These are phyloP conservation scores for Penicillium hordei DNA, from an alignment of 2,329 filamentous ascomycete species.

Conservation along the genomic window DNA sequence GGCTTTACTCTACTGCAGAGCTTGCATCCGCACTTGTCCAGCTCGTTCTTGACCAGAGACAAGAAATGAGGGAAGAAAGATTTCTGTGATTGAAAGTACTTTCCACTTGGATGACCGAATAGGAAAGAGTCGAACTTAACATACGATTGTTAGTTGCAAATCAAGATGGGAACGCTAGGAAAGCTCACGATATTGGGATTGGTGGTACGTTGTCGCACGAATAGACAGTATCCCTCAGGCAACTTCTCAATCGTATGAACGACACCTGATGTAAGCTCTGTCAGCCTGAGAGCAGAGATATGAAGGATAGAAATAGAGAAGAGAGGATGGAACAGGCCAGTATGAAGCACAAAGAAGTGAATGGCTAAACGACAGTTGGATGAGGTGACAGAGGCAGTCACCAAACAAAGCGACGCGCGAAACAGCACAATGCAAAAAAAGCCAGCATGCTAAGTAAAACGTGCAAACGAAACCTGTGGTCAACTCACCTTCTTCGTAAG, in stretches of 20 bases:
- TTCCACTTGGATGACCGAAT: conserved; percentile 56
- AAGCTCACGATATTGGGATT: conserved; percentile 36
- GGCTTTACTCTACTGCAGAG: conserved; percentile 40
- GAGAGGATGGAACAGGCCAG: not conserved
- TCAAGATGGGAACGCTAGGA: not conserved
- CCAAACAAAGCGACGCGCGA: not conserved
- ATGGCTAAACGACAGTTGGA: not conserved
- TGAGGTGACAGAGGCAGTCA: not conserved
- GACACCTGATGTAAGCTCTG: conserved; percentile 33
- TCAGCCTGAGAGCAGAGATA: conserved; percentile 1
- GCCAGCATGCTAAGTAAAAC: not conserved
- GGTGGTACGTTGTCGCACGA: conserved; percentile 48
- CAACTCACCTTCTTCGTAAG: conserved; percentile 38
- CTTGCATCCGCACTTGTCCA: conserved; percentile 51
- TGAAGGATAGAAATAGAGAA: not conserved
- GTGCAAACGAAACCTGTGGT: not conserved
- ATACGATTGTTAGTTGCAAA: conserved; percentile 1
- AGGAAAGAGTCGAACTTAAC: conserved; percentile 55
- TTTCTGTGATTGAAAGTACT: conserved; percentile 54
- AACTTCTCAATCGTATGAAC: conserved; percentile 54
- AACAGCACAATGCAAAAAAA: not conserved
- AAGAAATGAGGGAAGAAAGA: conserved; percentile 59
- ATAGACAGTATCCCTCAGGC: conserved; percentile 56
- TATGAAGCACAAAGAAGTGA: not conserved
- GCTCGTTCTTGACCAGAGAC: conserved; percentile 51